Base-by-base conservation (phyloP, 371 early-diverging fungal species). In the Scutellospora calospora region DNA sequence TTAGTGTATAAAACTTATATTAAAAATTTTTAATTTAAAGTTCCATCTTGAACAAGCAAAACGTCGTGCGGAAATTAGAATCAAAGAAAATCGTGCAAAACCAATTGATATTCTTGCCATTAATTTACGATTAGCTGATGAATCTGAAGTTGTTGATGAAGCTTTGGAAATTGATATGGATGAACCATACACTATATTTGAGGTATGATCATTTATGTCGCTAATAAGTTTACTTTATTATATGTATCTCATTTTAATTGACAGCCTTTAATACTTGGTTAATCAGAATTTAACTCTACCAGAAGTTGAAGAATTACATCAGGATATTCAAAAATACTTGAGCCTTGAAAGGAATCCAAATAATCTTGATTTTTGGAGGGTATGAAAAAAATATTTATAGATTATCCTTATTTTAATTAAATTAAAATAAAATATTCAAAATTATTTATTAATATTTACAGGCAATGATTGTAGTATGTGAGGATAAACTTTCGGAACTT, bases 61-160 rank as follows among this genome's bases (percentile, higher is more conserved):
- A 81, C 86, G 88, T 52, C 90, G 98, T 27, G 98, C 98, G 0
- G 95, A 96, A 81, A 96, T 98, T 80, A 90, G 98, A 33, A 94
- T 97, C 79, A 91, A 90, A 76, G 93, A 94, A 81, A 92, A 92
- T n/a, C 86, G 98, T 12, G 95, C 97, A 20, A 95, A 94, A 76
- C 95, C 98, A 0, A 95, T 98, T 79, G 98, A 98, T 85, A 87
- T 96, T n/a, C 83, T 97, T 68, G 97, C 97, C 5, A 94, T 97
- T 89, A 95, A 96, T 82, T 84, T 98, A 77, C 89, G 93, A 12
- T 83, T 96, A 25, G 94, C 95, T 0, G 86, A 91, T 52, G 93
- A 93, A 80, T 83, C 90, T 14, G 86, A 89, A 60, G 93, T 93
- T 54, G 89, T 92, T 3, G 88, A 85, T 18, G 59, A 81, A 12